Conservation (phyloP, 495 filamentous ascomycete genomes). For the Penicillium daleae region DNA sequence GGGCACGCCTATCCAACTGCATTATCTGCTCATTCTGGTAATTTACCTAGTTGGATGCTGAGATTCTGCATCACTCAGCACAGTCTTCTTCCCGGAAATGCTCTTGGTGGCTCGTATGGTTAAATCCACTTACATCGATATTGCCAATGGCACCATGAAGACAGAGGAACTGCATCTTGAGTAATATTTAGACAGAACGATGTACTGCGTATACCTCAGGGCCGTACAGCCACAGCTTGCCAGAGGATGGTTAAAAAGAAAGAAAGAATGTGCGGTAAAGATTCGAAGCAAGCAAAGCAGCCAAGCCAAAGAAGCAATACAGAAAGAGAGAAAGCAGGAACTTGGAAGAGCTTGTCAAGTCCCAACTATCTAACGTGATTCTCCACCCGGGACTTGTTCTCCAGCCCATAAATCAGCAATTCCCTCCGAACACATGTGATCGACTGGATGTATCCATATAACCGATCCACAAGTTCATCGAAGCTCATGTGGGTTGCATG, state of each 20-base stretch:
- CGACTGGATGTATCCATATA: conserved; percentile 6
- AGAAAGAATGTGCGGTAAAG: neutral
- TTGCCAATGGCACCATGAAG: conserved; percentile 41
- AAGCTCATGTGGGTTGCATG: conserved; percentile 28
- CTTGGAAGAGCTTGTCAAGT: neutral
- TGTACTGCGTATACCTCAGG: neutral
- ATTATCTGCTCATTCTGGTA: neutral
- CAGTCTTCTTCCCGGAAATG: neutral
- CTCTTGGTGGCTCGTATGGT: neutral
- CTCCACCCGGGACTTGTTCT: conserved; percentile 2
- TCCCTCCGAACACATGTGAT: conserved; percentile 29
- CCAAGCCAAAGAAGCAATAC: neutral
- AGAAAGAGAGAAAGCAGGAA: conserved; percentile 2
- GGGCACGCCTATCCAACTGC: neutral
- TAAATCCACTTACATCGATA: conserved; percentile 27
- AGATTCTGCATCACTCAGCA: conserved; percentile 47
- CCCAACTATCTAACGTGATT: neutral
- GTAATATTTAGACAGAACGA: conserved; percentile 9
- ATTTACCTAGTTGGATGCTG: conserved; percentile 51
- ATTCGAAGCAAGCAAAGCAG: neutral
- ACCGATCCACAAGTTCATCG: conserved; percentile 11
- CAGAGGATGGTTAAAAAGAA: neutral
- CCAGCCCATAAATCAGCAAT: conserved; percentile 13
- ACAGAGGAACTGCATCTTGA: conserved; percentile 33
- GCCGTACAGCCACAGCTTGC: neutral